Conservation (phyloP, 2,329 filamentous ascomycete species). For the Knufia petricola region DNA sequence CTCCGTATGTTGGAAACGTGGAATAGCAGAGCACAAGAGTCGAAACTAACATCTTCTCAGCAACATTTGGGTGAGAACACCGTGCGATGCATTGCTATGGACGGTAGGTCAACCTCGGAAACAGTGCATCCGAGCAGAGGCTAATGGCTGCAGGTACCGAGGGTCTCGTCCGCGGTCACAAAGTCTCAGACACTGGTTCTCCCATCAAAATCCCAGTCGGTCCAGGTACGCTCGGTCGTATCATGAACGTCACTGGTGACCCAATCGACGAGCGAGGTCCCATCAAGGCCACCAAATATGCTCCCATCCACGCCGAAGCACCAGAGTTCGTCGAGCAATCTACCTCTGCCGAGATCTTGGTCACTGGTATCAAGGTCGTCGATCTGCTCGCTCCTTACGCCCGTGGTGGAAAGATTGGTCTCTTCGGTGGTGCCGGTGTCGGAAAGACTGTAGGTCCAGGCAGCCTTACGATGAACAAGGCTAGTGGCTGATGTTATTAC, state of each 20-base stretch:
- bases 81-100: conserved; percentile 99
- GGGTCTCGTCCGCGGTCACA: conserved; percentile 91
- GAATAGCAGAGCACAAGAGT: not conserved
- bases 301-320: conserved; percentile 89
- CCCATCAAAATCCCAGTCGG: conserved; percentile 97
- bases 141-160: conserved; percentile 65
- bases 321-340: conserved; percentile 92
- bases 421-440: conserved; percentile 99
- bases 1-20: conserved; percentile 55
- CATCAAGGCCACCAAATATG: conserved; percentile 81
- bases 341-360: conserved; percentile 88
- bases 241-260: conserved; percentile 99
- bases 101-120: conserved; percentile 53
- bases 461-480: not conserved
- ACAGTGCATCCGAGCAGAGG: not conserved
- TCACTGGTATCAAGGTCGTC: conserved; percentile 99
- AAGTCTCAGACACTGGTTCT: conserved; percentile 76
- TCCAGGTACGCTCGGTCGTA: conserved; percentile 86
- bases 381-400: conserved; percentile 97
- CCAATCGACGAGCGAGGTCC: conserved; percentile 99
- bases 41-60: conserved; percentile 39
- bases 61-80: conserved; percentile 99
- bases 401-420: conserved; percentile 99
- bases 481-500: not conserved
- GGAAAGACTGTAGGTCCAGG: conserved; percentile 74